Base-by-base conservation (phyloP, 73 alveolate genomes). In the Paramecium biaurelia region DNA sequence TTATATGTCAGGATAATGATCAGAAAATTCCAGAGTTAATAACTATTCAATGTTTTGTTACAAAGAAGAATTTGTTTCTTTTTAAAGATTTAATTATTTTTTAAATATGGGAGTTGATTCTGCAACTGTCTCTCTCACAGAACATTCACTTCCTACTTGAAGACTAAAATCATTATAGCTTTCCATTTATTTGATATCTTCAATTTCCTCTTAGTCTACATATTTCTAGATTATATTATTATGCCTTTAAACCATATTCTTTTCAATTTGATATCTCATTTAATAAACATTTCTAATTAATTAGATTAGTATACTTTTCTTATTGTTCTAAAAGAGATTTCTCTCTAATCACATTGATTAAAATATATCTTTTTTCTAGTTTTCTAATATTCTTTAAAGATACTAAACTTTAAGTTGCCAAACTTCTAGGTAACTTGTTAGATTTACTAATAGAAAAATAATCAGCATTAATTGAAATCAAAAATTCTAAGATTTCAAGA, bases 401-500 rank as follows among this genome's bases (percentile, higher is more conserved):
- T 5, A 23, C 38, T 42, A 72, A 72, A 72, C 86, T 72, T 21
- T 30, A 15, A 2, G n/a, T 72, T 12, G 86, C 86, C 58, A 72
- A 35, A 35, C 38, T 34, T 21, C 58, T 30, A 11, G 86, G 86
- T 72, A 38, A 28, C 35, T 7, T 72, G 37, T 72, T 72, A 8
- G 38, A 72, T 72, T 38, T 72, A 34, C 59, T 35, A 32, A 72
- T 37, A 34, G 35, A 12, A 34, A 72, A 72, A 37, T 32, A 72
- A 23, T 72, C 86, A 15, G 34, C 56, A 72, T 72, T 72, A 1
- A 72, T 34, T 10, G 56, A 63, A 21, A 63, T 20, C 1, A 95
- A 74, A 63, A 86, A 89, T 58, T 93, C 95, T 15, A 93, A 93
- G 23, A 92, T 93, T 72, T 95, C 95, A 47, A 70, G 47, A 92